A percentile compares a stretch with the other conserved stretches of the same genome.
These are phyloP conservation scores for Emmonsiellopsis sp. DNA, from an alignment of 2,329 filamentous ascomycete species.

Conservation along the genomic window DNA sequence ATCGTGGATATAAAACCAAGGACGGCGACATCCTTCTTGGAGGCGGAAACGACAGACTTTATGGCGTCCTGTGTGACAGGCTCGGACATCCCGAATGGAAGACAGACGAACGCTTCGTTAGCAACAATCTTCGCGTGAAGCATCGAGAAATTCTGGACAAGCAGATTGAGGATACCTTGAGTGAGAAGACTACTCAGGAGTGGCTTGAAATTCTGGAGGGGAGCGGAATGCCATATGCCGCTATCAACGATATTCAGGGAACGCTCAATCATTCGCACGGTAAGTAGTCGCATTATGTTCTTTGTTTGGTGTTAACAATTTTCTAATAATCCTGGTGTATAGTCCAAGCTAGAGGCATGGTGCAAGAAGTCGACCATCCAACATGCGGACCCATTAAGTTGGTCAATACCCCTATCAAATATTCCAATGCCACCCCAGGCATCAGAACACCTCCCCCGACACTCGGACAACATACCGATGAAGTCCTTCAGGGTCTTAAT, in stretches of 20 bases:
- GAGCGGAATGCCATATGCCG: slow-evolving; percentile 87
- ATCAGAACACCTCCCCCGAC: slow-evolving; percentile 72
- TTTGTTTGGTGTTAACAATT: background rate
- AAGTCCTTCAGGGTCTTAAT: slow-evolving; percentile 56
- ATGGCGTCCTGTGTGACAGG: slow-evolving; percentile 49
- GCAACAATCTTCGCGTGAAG: slow-evolving; percentile 49
- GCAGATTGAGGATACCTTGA: slow-evolving; percentile 66
- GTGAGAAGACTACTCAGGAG: slow-evolving; percentile 69
- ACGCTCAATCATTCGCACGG: slow-evolving; percentile 81
- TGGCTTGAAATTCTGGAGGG: slow-evolving; percentile 84
- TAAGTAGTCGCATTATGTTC: slow-evolving; percentile 22
- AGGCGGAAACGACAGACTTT: slow-evolving; percentile 55
- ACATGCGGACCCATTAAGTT: slow-evolving; percentile 78
- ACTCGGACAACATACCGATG: slow-evolving; percentile 77
- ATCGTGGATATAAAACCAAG: slow-evolving; percentile 64
- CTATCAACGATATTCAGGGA: slow-evolving; percentile 83
- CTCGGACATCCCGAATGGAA: slow-evolving; percentile 51
- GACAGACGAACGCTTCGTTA: slow-evolving; percentile 46
- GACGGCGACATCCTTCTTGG: slow-evolving; percentile 56
- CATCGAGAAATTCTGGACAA: slow-evolving; percentile 69
- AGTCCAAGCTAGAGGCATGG: slow-evolving; percentile 73
- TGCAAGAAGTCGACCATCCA: slow-evolving; percentile 75
- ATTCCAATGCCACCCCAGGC: slow-evolving; percentile 68
- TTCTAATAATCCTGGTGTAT: slow-evolving; percentile 4
- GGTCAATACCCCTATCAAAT: slow-evolving; percentile 92